These are phyloP conservation scores for Furculomyces boomerangus DNA, from an alignment of 371 early-diverging fungal genomes.

Conservation along the genomic window DNA sequence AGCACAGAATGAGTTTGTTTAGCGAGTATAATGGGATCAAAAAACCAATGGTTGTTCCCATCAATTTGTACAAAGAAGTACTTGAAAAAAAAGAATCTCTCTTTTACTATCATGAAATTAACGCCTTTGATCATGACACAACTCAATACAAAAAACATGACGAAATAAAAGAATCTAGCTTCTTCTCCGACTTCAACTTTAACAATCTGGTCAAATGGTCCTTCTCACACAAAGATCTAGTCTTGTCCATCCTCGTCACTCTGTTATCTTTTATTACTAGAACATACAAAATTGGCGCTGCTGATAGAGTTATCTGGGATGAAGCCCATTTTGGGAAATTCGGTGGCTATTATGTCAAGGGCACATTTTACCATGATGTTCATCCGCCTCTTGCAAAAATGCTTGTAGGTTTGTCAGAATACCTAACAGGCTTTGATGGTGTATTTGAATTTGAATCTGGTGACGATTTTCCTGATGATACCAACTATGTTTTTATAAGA, in stretches of 20 bases:
- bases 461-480: constrained; percentile 53
- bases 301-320: constrained; percentile 57
- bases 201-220: neutral
- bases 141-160: neutral
- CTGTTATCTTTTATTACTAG: constrained; percentile 56
- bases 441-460: constrained; percentile 85
- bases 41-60: neutral
- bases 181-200: neutral
- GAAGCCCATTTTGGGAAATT: constrained; percentile 93
- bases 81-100: neutral
- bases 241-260: constrained; percentile 36
- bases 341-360: constrained; percentile 83
- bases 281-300: constrained; percentile 53
- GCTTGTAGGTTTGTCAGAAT: constrained; percentile 83
- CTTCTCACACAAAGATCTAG: constrained; percentile 20
- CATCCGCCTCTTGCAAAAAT: constrained; percentile 99
- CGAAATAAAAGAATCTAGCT: neutral
- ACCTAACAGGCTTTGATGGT: constrained; percentile 78
- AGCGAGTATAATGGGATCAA: neutral
- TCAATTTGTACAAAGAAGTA: neutral
- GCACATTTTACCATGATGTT: constrained; percentile 96
- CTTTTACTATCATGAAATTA: neutral
- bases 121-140: neutral
- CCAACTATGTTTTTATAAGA: constrained; percentile 90
- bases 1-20: neutral